phyloP scores from a whole-genome alignment of 2,329 filamentous ascomycete species.

The Ascochyta rabiei region DNA sequence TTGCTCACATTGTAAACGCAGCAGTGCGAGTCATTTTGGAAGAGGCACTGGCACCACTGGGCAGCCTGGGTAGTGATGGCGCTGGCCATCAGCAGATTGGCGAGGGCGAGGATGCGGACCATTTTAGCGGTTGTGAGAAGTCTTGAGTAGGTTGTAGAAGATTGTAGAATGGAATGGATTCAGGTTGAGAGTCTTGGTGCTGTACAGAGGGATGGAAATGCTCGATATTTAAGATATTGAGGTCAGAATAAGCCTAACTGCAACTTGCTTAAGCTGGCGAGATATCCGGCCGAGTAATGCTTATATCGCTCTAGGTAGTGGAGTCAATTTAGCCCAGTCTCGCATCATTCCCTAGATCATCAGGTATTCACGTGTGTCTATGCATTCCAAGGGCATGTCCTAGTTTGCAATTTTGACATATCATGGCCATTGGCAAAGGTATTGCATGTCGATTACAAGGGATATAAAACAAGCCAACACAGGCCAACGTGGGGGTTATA shows the following conservation, averaged over 20 bases:
- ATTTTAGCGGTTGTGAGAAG: conserved; percentile 7
- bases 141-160: conserved; percentile 9
- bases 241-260: conserved; percentile 8
- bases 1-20: conserved; percentile 13
- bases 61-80: conserved; percentile 12
- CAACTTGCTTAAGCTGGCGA: conserved; percentile 6
- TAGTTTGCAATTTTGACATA: conserved; percentile 1
- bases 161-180: conserved; percentile 4
- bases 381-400: conserved; percentile 1
- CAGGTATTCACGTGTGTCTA: conserved; percentile 1
- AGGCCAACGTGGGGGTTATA: conserved; percentile 2
- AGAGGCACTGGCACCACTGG: conserved; percentile 14
- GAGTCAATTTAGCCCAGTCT: conserved; percentile 5
- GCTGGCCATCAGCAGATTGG: conserved; percentile 9
- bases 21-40: conserved; percentile 16
- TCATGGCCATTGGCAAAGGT: conserved; percentile 2
- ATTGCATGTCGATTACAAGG: conserved; percentile 1
- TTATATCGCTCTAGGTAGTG: conserved; percentile 8
- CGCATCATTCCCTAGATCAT: not conserved
- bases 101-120: conserved; percentile 12
- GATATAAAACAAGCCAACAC: conserved; percentile 1
- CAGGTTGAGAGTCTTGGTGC: conserved; percentile 7
- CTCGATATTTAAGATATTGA: conserved; percentile 8
- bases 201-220: conserved; percentile 1
- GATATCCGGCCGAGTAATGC: conserved; percentile 5